Evolutionary conservation across 2,329 filamentous ascomycete species (phyloP).

Genomic region (Exophiala spinifera): DNA sequence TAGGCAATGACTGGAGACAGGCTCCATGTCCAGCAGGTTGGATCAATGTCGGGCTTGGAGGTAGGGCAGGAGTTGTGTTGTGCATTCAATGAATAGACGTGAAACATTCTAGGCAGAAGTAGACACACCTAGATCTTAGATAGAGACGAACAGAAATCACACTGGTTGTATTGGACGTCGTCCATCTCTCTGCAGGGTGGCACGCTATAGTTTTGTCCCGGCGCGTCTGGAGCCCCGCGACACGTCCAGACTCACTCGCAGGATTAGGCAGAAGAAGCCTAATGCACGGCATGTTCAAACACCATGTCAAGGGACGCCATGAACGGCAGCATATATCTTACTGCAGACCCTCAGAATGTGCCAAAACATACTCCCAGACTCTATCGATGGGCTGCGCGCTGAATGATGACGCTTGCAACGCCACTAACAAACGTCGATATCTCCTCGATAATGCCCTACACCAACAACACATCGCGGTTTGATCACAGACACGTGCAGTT

Average conservation of each 20-base stretch:
- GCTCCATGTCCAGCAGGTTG: too few species aligned
- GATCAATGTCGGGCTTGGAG: too few species aligned
- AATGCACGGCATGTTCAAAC: background rate
- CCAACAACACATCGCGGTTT: background rate
- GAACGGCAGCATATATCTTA: background rate
- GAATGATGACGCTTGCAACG: constrained; percentile 20
- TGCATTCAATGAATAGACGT: too few species aligned
- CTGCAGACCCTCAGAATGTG: background rate
- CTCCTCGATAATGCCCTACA: constrained; percentile 11
- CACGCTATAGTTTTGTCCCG: background rate
- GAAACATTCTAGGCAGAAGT: too few species aligned
- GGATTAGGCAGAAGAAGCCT: constrained; percentile 10
- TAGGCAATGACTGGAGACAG: too few species aligned
- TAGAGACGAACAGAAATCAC: constrained; percentile 3
- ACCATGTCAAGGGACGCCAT: background rate
- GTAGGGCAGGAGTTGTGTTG: too few species aligned
- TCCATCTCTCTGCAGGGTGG: background rate
- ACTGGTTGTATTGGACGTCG: constrained; percentile 10
- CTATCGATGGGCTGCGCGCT: background rate
- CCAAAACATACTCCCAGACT: background rate
- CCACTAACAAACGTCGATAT: constrained; percentile 4
- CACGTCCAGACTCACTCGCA: constrained; percentile 12
- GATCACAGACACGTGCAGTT: constrained; percentile 7
- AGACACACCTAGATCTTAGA: background rate
- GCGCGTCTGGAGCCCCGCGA: constrained; percentile 8